A percentile compares a stretch with the other conserved stretches of the same genome.
phyloP scores from a whole-genome alignment of 768 basidiomycete genomes.

The Crucibulum laeve region DNA sequence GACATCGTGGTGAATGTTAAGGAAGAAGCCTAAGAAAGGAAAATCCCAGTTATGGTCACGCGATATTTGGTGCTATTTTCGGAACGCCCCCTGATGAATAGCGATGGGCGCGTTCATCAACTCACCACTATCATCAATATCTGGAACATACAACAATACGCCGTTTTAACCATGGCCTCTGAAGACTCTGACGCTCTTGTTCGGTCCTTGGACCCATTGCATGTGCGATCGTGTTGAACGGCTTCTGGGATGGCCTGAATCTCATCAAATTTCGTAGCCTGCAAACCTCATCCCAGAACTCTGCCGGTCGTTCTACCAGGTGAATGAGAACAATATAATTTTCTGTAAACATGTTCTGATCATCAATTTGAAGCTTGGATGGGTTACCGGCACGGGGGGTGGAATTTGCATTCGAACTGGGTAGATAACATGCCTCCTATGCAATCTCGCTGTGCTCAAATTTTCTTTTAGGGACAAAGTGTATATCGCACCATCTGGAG shows the following conservation, averaged over 20 bases:
- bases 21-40: no score
- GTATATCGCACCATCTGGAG: conserved; percentile 84
- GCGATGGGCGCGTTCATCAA: no score
- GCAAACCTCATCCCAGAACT: conserved; percentile 90
- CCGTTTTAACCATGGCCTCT: no score
- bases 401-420: conserved; percentile 72
- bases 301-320: conserved; percentile 76
- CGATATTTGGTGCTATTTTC: no score
- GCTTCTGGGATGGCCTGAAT: conserved; percentile 1
- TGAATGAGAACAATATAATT: conserved; percentile 10
- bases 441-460: not conserved
- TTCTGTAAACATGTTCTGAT: not conserved
- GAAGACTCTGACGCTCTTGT: conserved; percentile 45
- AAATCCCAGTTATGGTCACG: no score
- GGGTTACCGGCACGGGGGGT: conserved; percentile 89
- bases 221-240: conserved; percentile 43
- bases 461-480: conserved; percentile 57
- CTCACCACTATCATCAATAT: no score
- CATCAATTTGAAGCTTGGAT: conserved; percentile 52
- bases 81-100: no score
- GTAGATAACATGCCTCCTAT: conserved; percentile 29
- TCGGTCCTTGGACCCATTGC: conserved; percentile 54
- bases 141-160: no score
- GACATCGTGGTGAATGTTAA: no score
- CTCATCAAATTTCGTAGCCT: conserved; percentile 45